Conservation (phyloP, 202 grass and related monocot species). For the Setaria italica region DNA sequence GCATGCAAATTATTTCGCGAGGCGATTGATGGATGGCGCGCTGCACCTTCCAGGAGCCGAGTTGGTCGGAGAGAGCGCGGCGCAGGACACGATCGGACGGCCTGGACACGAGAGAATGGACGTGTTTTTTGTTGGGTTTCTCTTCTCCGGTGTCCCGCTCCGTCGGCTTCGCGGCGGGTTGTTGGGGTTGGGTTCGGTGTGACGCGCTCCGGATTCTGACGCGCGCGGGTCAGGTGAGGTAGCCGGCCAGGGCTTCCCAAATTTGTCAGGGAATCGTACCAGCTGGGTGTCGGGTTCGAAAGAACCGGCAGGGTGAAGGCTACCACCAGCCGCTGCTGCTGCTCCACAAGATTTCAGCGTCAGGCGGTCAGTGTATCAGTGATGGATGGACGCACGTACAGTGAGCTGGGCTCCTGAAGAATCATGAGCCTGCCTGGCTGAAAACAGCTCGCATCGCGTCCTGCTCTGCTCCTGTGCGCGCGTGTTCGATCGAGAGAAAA, state of each 20-base stretch:
- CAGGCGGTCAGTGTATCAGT: neutral
- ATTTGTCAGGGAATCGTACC: neutral
- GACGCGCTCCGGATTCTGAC: neutral
- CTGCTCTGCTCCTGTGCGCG: too few species aligned
- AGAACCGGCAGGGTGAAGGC: neutral
- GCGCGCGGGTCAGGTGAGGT: neutral
- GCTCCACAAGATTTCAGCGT: neutral
- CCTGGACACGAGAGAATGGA: constrained; percentile 4
- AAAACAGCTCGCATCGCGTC: too few species aligned
- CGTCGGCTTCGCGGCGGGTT: neutral
- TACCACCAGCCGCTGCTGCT: neutral
- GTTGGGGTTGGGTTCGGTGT: neutral
- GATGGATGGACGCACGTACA: neutral
- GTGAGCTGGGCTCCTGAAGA: neutral
- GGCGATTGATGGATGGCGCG: neutral
- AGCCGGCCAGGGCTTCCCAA: neutral
- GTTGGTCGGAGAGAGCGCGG: neutral
- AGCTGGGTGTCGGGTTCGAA: neutral
- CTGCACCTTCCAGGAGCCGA: neutral
- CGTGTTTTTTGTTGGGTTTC: neutral
- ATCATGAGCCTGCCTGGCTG: too few species aligned
- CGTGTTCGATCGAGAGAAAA: too few species aligned
- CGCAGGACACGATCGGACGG: neutral
- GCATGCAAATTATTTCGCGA: constrained; percentile 4
- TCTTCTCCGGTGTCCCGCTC: neutral